These are phyloP conservation scores for Solanum chilense DNA, from an alignment of 257 asterid species.

Conservation along the genomic window DNA sequence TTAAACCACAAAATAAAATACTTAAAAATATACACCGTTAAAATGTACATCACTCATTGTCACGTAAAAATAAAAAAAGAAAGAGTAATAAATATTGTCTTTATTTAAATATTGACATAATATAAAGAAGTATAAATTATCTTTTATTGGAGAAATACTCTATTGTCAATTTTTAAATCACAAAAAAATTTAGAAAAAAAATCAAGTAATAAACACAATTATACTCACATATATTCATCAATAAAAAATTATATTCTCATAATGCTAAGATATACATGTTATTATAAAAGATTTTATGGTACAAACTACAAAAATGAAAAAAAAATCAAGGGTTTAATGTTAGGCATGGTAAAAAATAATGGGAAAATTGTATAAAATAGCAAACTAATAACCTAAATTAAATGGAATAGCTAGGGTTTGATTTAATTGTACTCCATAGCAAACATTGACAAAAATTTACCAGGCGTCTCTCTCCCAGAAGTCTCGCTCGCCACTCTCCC, in stretches of 20 bases:
- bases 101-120: too few relatives aligned
- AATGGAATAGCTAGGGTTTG: too few relatives aligned
- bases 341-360: neutral
- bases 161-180: too few relatives aligned
- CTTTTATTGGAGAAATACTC: accelerated
- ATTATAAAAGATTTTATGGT: neutral
- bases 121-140: too few relatives aligned
- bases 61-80: neutral
- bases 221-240: neutral
- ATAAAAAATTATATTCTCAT: neutral
- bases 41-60: neutral
- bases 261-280: too few relatives aligned
- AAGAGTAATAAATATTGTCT: too few relatives aligned
- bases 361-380: too few relatives aligned
- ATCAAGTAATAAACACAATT: neutral
- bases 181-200: accelerated
- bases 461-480: too few relatives aligned
- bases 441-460: too few relatives aligned
- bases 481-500: too few relatives aligned
- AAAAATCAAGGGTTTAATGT: neutral
- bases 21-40: neutral
- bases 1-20: neutral
- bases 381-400: too few relatives aligned
- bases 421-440: too few relatives aligned
- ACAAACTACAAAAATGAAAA: neutral